Evolutionary conservation across 345 rosid genomes (phyloP).

Genomic region (Xanthoceras sorbifolium): DNA sequence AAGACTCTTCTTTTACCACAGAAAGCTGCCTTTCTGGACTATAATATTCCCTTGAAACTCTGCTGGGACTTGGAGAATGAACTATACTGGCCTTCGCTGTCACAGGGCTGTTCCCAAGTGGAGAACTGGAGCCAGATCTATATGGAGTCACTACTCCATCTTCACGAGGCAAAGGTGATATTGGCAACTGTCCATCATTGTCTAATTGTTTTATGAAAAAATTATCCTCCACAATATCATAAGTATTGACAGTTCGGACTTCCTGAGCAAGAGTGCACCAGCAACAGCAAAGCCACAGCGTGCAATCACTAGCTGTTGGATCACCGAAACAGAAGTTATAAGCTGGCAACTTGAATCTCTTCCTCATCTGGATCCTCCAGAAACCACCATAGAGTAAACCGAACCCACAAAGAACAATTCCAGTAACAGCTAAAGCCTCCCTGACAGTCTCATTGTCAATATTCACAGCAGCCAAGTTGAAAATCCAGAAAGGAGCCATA

Average conservation of each 20-base stretch:
- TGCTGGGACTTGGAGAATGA: slow-evolving; percentile 50
- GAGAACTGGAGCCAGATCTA: slow-evolving; percentile 40
- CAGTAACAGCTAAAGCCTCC: slow-evolving; percentile 63
- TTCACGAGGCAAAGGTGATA: slow-evolving; percentile 58
- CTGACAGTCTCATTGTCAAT: slow-evolving; percentile 60
- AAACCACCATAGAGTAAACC: slow-evolving; percentile 95
- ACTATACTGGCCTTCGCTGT: slow-evolving; percentile 31
- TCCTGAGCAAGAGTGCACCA: slow-evolving; percentile 98
- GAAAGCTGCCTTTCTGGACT: slow-evolving; percentile 52
- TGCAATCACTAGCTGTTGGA: slow-evolving; percentile 59
- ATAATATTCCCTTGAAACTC: slow-evolving; percentile 41
- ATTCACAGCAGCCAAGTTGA: slow-evolving; percentile 84
- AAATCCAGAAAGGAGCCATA: slow-evolving; percentile 91
- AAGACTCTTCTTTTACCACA: slow-evolving; percentile 44
- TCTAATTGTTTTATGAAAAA: slow-evolving; percentile 37
- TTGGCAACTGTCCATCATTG: slow-evolving; percentile 17
- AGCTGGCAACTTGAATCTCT: slow-evolving; percentile 72
- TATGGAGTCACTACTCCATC: slow-evolving; percentile 33
- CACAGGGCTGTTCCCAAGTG: slow-evolving; percentile 30
- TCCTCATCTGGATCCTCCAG: slow-evolving; percentile 96
- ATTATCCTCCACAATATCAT: slow-evolving; percentile 68
- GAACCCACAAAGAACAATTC: slow-evolving; percentile 72
- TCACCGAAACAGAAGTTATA: slow-evolving; percentile 72
- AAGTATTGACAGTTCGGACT: slow-evolving; percentile 74
- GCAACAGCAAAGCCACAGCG: slow-evolving; percentile 82